phyloP scores from a whole-genome alignment of 1,284 basidiomycete species.

The Mycena citricolor region DNA sequence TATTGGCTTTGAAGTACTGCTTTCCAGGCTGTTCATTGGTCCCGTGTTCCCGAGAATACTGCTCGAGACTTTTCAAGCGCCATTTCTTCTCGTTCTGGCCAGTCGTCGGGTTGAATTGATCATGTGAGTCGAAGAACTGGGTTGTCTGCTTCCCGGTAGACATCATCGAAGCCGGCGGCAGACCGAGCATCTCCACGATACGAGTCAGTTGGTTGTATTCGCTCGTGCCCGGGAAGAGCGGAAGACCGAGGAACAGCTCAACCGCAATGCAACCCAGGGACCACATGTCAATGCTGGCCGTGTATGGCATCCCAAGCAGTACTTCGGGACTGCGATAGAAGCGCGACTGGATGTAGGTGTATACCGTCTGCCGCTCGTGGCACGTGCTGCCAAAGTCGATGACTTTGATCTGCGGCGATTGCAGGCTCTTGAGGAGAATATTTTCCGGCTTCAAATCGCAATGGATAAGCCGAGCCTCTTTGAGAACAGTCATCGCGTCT shows the following conservation, averaged over 20 bases:
- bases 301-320: conserved; percentile 92
- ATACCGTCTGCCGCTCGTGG: conserved; percentile 97
- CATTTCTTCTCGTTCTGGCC: conserved; percentile 81
- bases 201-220: conserved; percentile 98
- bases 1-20: conserved; percentile 96
- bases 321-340: conserved; percentile 99
- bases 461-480: conserved; percentile 95
- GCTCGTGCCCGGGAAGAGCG: conserved; percentile 96
- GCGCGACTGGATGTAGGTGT: conserved; percentile 98
- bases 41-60: conserved; percentile 90
- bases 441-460: conserved; percentile 99
- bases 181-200: conserved; percentile 97
- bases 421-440: conserved; percentile 92
- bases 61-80: conserved; percentile 88
- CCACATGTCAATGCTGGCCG: conserved; percentile 95
- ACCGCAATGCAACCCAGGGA: conserved; percentile 95
- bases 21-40: conserved; percentile 96
- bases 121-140: conserved; percentile 89
- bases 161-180: conserved; percentile 91
- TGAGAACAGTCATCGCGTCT: conserved; percentile 89
- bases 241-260: conserved; percentile 94
- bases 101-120: conserved; percentile 67
- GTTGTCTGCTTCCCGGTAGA: conserved; percentile 94
- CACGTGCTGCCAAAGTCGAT: conserved; percentile 99
- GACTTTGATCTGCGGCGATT: conserved; percentile 98